phyloP scores from a whole-genome alignment of 441 rosid genomes.

The Arabidopsis lyrata region DNA sequence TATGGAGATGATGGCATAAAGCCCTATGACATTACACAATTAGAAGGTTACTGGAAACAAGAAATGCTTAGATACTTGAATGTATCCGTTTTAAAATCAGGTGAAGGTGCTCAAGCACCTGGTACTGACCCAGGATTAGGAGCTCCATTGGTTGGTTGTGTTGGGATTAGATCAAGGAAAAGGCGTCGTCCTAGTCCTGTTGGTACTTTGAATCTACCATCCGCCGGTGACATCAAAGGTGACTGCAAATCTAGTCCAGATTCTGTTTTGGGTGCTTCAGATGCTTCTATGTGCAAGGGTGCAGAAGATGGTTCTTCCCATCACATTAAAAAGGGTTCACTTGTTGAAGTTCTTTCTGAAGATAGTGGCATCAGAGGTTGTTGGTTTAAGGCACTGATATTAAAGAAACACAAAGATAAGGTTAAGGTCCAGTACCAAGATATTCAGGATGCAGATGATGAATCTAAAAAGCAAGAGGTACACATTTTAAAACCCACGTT shows the following conservation, averaged over 20 bases:
- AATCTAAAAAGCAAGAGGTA: constrained; percentile 78
- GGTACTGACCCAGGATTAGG: constrained; percentile 39
- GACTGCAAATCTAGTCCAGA: constrained; percentile 40
- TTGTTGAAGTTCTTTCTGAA: constrained; percentile 78
- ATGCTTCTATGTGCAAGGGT: constrained; percentile 33
- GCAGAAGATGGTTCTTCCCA: constrained; percentile 37
- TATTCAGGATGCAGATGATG: constrained; percentile 72
- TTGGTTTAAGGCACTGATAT: constrained; percentile 76
- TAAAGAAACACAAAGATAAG: constrained; percentile 68
- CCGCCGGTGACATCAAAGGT: constrained; percentile 30
- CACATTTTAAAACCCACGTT: background rate
- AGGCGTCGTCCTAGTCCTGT: constrained; percentile 45
- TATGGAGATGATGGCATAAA: constrained; percentile 57
- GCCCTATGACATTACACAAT: constrained; percentile 71
- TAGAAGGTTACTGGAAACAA: constrained; percentile 86
- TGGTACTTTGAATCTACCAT: background rate
- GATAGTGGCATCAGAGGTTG: constrained; percentile 92
- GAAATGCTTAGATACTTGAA: constrained; percentile 52
- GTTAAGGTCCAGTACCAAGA: constrained; percentile 85
- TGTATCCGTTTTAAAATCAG: constrained; percentile 41
- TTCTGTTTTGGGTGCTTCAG: constrained; percentile 41
- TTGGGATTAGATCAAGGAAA: constrained; percentile 58
- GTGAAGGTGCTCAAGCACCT: constrained; percentile 38
- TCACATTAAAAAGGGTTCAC: constrained; percentile 58
- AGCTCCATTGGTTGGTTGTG: constrained; percentile 42